Conservation (phyloP, 2,329 filamentous ascomycete species). For the Fusarium sp. region DNA sequence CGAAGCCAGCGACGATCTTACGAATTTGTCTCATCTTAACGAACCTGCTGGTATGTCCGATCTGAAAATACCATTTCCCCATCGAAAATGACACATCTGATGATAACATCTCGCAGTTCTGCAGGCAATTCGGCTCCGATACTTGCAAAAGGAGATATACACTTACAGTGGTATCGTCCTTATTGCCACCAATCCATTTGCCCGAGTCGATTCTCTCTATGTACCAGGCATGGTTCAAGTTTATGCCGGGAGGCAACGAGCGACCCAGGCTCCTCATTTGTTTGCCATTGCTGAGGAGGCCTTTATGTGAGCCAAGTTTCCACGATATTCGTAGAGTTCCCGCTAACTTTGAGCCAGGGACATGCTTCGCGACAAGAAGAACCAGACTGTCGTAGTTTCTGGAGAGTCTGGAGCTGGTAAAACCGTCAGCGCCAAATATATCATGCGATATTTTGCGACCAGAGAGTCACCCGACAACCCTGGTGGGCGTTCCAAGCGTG, state of each 20-base stretch:
- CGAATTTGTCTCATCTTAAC: slow-evolving; percentile 96
- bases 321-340: background rate
- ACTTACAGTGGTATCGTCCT: slow-evolving; percentile 99
- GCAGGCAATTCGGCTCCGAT: slow-evolving; percentile 96
- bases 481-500: slow-evolving; percentile 79
- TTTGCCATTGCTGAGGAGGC: slow-evolving; percentile 99
- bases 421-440: slow-evolving; percentile 99
- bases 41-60: slow-evolving; percentile 85
- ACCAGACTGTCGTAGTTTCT: slow-evolving; percentile 99
- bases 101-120: slow-evolving; percentile 72
- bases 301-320: slow-evolving; percentile 76
- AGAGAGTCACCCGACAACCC: slow-evolving; percentile 93
- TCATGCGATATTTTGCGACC: slow-evolving; percentile 99
- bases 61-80: background rate
- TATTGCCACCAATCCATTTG: slow-evolving; percentile 98
- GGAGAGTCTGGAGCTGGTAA: slow-evolving; percentile 99
- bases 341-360: slow-evolving; percentile 73
- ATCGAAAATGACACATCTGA: slow-evolving; percentile 40
- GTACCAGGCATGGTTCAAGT: slow-evolving; percentile 99
- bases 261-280: slow-evolving; percentile 95
- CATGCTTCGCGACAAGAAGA: slow-evolving; percentile 95
- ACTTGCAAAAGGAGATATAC: slow-evolving; percentile 99
- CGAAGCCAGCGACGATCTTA: slow-evolving; percentile 97
- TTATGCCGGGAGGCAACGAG: slow-evolving; percentile 95
- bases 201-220: slow-evolving; percentile 96